Percentiles rank a stretch among this genome's conserved stretches.
Conservation (phyloP, 176 grass and related monocot species). For the Avena eriantha region DNA sequence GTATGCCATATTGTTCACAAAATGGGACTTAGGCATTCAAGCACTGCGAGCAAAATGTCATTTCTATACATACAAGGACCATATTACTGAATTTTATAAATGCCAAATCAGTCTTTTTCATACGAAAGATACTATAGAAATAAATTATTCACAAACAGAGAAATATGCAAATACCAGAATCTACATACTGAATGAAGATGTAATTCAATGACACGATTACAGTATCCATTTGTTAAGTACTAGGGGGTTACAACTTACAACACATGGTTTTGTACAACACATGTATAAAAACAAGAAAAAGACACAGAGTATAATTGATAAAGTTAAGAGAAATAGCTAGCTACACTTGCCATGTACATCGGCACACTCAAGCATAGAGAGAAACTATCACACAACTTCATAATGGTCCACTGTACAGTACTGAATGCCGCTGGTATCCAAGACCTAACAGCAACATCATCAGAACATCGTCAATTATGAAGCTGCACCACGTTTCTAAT, state of each 20-base stretch:
- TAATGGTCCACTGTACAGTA: background rate
- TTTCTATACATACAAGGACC: background rate
- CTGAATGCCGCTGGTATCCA: background rate
- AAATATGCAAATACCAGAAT: background rate
- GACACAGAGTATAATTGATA: background rate
- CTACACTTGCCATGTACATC: background rate
- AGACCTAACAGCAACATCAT: background rate
- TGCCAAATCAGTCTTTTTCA: background rate
- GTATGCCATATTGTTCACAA: background rate
- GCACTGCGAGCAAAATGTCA: background rate
- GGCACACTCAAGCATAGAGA: background rate
- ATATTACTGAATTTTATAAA: background rate
- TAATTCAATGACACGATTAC: background rate
- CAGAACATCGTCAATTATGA: background rate
- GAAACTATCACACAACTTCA: background rate
- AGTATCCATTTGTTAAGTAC: background rate
- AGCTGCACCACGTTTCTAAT: background rate
- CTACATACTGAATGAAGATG: background rate
- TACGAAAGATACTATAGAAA: background rate
- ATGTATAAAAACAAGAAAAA: background rate
- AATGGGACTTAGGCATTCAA: background rate
- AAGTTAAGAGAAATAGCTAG: background rate
- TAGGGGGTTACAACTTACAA: background rate
- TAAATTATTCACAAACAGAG: background rate
- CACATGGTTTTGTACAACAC: background rate